Conservation (phyloP, 2,329 filamentous ascomycete species). For the Pezicula radicicola region DNA sequence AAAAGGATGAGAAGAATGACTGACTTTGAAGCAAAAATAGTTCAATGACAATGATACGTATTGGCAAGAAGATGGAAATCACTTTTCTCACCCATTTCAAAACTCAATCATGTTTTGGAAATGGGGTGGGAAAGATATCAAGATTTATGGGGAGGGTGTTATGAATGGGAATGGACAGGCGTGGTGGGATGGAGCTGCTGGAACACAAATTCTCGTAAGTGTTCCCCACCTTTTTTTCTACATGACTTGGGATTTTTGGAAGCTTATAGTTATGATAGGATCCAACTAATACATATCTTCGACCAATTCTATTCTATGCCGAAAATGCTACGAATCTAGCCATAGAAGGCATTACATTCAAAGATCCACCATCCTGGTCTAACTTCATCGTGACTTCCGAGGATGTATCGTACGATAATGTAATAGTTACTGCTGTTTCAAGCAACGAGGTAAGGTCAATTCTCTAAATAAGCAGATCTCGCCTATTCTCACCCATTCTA, state of each 20-base stretch:
- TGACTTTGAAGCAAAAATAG: constrained; percentile 34
- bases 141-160: constrained; percentile 52
- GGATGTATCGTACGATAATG: constrained; percentile 50
- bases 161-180: constrained; percentile 20
- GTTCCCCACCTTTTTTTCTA: background rate
- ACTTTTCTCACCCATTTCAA: constrained; percentile 48
- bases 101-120: constrained; percentile 61
- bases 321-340: constrained; percentile 57
- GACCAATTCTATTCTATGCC: constrained; percentile 58
- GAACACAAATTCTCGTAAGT: constrained; percentile 39
- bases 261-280: constrained; percentile 29
- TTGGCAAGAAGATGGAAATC: constrained; percentile 48
- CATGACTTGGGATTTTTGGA: background rate
- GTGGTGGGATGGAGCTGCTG: constrained; percentile 24
- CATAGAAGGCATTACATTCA: constrained; percentile 55
- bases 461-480: background rate
- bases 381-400: constrained; percentile 58
- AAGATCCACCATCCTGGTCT: constrained; percentile 62
- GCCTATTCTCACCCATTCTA: constrained; percentile 16
- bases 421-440: constrained; percentile 52
- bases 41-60: constrained; percentile 66
- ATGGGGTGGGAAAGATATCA: constrained; percentile 60
- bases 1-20: background rate
- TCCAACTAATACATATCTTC: constrained; percentile 51
- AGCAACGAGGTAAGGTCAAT: constrained; percentile 34